Evolutionary conservation across 768 basidiomycete species (phyloP).

Genomic region (Piloderma croceum): DNA sequence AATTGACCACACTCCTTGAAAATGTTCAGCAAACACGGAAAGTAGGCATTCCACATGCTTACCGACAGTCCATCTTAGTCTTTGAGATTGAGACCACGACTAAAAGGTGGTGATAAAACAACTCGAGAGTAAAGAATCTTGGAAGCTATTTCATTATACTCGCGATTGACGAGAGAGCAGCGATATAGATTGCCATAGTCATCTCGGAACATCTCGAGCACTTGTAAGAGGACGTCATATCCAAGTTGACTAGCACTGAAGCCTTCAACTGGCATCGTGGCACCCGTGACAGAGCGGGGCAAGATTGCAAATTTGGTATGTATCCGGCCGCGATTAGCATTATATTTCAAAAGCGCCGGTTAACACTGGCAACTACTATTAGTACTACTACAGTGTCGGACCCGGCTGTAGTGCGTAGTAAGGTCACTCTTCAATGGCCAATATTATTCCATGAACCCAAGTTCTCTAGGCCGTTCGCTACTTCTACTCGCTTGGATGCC

Average conservation of each 20-base stretch:
- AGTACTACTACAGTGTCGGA: too few relatives aligned
- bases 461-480: too few relatives aligned
- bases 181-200: conserved; percentile 33
- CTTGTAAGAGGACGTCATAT: conserved; percentile 32
- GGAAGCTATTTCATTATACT: conserved; percentile 41
- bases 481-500: too few relatives aligned
- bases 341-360: too few relatives aligned
- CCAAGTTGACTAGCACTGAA: not conserved
- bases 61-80: conserved; percentile 31
- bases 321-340: too few relatives aligned
- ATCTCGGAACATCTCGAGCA: conserved; percentile 28
- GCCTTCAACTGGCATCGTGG: too few relatives aligned
- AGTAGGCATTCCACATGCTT: conserved; percentile 8
- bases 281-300: too few relatives aligned
- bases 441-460: too few relatives aligned
- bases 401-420: too few relatives aligned
- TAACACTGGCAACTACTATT: too few relatives aligned
- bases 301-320: too few relatives aligned
- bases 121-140: conserved; percentile 41
- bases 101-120: conserved; percentile 34
- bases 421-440: too few relatives aligned
- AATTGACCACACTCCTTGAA: conserved; percentile 33
- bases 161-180: conserved; percentile 41
- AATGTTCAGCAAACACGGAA: conserved; percentile 1
- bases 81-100: conserved; percentile 30